phyloP scores from a whole-genome alignment of 2,329 filamentous ascomycete genomes.

The Fusarium camptoceras region DNA sequence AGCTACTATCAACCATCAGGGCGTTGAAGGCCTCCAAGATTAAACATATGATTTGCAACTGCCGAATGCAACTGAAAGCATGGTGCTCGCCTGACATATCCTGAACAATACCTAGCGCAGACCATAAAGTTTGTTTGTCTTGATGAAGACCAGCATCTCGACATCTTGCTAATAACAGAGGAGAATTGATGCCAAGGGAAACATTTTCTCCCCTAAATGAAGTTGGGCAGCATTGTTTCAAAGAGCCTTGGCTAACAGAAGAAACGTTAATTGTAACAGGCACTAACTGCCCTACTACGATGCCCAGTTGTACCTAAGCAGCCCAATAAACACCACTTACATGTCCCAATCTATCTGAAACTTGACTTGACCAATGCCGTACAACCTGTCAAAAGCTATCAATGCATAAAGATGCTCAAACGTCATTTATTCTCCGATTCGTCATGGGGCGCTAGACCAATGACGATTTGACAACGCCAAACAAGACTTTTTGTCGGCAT shows the following conservation, averaged over 20 bases:
- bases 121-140: background rate
- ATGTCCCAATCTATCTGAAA: background rate
- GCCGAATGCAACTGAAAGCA: background rate
- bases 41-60: background rate
- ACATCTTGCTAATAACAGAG: background rate
- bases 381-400: background rate
- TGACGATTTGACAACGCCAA: background rate
- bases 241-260: background rate
- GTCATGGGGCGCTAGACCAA: background rate
- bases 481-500: constrained; percentile 2
- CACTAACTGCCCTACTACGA: background rate
- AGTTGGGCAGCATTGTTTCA: background rate
- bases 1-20: background rate
- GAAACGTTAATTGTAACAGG: background rate
- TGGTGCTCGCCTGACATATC: background rate
- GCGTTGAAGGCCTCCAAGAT: background rate
- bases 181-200: background rate
- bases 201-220: background rate
- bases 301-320: background rate
- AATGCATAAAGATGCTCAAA: constrained; percentile 4
- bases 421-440: constrained; percentile 13
- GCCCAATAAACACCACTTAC: background rate
- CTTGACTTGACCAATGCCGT: background rate
- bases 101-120: background rate
- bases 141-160: background rate